Evolutionary conservation across 2,329 filamentous ascomycete species (phyloP), one percentile per base, ranked within the genome.

Genomic region (Elsinoe necatrix): DNA sequence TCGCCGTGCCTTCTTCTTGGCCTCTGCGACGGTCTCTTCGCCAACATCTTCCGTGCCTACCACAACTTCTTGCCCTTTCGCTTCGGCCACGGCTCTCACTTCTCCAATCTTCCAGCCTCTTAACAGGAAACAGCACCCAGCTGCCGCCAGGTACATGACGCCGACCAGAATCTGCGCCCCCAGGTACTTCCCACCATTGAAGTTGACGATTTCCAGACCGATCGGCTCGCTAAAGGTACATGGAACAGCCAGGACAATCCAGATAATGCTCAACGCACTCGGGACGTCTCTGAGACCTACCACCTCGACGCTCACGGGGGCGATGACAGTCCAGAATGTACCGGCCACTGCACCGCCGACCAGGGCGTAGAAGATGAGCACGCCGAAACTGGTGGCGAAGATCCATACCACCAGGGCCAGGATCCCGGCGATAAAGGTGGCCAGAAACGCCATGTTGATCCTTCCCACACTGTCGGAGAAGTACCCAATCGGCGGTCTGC

Each of bases 321-420:
- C 83, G 25, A 86, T 78, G 1, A 84, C 83, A 7, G 63, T 62
- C 69, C 82, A 90, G 62, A 87, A 84, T 0, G 82, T 84, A 5
- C 88, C 88, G 2, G 81, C 82, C 1, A 90, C 82, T 1, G 74
- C 76, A 1, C 87, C 87, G 4, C 76, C 77, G 1, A 89, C 68
- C 12, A 92, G 69, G 0, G 82, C 78, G 64, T 87, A 92, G 63
- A 91, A 79, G 29, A 92, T 76, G 25, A 89, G 74, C 0, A 87
- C 80, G 0, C 81, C 84, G 60, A 82, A 86, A 61, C 77, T 79
- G 41, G 81, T 80, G 1, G 86, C 85, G 59, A 83, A 82, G 56
- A 83, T 82, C 88, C 88, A 92, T 31, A 92, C 77, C 18, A 85
- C 78, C 43, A 92, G 77, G 35, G 80, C 79, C 34, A 87, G 80